Evolutionary conservation across 495 filamentous ascomycete genomes (phyloP).

Genomic region (Neurospora sp.): DNA sequence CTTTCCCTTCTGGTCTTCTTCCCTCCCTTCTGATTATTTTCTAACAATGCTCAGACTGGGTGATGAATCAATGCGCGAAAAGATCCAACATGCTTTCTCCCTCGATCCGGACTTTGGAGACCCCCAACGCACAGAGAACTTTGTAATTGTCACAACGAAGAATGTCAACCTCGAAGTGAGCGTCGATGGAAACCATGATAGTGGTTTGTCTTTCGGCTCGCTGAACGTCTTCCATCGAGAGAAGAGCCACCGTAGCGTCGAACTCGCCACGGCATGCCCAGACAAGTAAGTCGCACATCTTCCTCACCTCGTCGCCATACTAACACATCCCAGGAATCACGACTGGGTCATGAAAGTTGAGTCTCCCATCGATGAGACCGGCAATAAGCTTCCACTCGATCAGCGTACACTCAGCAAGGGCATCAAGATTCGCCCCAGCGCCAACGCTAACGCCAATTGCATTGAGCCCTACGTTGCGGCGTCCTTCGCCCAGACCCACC

Average conservation of each 20-base stretch:
- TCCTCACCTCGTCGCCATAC: neutral
- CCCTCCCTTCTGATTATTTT: neutral
- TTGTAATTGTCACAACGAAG: constrained; percentile 9
- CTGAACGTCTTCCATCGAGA: constrained; percentile 3
- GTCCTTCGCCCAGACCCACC: neutral
- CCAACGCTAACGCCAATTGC: neutral
- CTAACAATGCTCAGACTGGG: neutral
- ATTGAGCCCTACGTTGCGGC: neutral
- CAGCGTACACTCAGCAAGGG: neutral
- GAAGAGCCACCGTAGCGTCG: constrained; percentile 10
- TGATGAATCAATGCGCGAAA: neutral
- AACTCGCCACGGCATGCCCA: constrained; percentile 26
- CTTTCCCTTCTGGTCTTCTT: neutral
- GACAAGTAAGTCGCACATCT: constrained; percentile 25
- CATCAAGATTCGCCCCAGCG: neutral
- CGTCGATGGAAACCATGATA: constrained; percentile 1
- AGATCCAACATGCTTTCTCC: neutral
- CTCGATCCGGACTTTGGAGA: neutral
- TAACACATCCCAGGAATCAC: constrained; percentile 2
- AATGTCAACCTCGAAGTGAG: constrained; percentile 11
- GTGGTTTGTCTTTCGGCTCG: constrained; percentile 3
- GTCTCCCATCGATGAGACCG: neutral
- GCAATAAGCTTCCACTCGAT: neutral
- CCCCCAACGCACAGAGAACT: neutral
- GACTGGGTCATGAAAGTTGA: constrained; percentile 17